phyloP scores from a whole-genome alignment of 495 filamentous ascomycete genomes.

The Trichoderma virens region DNA sequence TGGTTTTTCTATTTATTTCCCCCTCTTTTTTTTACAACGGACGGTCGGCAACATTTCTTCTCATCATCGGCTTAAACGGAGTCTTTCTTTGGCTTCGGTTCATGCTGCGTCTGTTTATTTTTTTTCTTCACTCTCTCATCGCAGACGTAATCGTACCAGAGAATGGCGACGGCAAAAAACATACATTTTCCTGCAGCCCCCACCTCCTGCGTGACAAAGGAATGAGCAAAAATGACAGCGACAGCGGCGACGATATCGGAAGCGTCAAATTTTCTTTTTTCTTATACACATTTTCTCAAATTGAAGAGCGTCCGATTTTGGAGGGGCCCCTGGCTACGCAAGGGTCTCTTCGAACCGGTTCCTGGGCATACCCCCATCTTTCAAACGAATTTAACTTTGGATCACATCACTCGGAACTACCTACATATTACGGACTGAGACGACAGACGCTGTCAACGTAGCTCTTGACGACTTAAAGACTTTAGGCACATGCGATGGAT shows the following conservation, averaged over 20 bases:
- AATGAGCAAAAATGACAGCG: constrained; percentile 1
- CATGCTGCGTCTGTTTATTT: neutral
- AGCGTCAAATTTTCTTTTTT: neutral
- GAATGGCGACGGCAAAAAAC: neutral
- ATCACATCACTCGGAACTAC: constrained; percentile 9
- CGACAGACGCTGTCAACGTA: constrained; percentile 5
- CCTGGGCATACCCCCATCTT: constrained; percentile 5
- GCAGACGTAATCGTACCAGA: neutral
- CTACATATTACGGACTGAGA: constrained; percentile 2
- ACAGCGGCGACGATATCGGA: neutral
- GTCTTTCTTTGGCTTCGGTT: constrained; percentile 4
- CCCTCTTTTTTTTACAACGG: neutral
- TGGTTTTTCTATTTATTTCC: neutral
- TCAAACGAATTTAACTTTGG: constrained; percentile 3
- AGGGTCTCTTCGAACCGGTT: constrained; percentile 3
- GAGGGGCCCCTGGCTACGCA: constrained; percentile 1
- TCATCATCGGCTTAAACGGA: constrained; percentile 6
- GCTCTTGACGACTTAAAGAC: constrained; percentile 11
- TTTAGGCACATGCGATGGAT: constrained; percentile 11
- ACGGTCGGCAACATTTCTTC: constrained; percentile 8
- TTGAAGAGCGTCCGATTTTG: constrained; percentile 9
- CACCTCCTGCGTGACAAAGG: neutral
- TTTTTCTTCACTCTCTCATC: neutral
- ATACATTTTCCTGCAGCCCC: neutral
- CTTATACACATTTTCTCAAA: neutral